Evolutionary conservation across 2,329 filamentous ascomycete species (phyloP).

Genomic region (Mariannaea elegans): DNA sequence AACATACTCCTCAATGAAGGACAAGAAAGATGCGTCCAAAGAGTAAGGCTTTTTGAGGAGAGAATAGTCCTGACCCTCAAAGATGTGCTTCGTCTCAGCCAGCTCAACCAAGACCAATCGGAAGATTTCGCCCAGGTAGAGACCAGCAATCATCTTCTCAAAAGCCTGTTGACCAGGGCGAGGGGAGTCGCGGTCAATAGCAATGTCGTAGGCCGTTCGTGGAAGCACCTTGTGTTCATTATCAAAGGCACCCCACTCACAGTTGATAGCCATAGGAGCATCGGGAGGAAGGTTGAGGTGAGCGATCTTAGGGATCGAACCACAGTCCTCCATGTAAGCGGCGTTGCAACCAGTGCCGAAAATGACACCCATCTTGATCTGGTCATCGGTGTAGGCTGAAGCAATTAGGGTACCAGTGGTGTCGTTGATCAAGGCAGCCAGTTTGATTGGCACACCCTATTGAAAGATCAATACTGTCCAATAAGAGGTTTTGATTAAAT

Average conservation of each 20-base stretch:
- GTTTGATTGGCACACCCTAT: slow-evolving; percentile 87
- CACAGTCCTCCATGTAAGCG: slow-evolving; percentile 95
- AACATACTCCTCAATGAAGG: slow-evolving; percentile 85
- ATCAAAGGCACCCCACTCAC: slow-evolving; percentile 97
- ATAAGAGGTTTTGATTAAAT: not conserved
- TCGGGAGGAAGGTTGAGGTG: slow-evolving; percentile 88
- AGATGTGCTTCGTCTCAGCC: slow-evolving; percentile 83
- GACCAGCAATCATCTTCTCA: slow-evolving; percentile 96
- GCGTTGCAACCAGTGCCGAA: slow-evolving; percentile 99
- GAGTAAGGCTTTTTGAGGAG: slow-evolving; percentile 87
- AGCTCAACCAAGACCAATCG: slow-evolving; percentile 86
- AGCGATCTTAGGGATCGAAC: slow-evolving; percentile 91
- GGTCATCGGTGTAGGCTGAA: slow-evolving; percentile 92
- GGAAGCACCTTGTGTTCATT: slow-evolving; percentile 91
- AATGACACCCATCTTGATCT: slow-evolving; percentile 96
- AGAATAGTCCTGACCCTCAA: slow-evolving; percentile 82
- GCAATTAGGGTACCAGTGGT: slow-evolving; percentile 97
- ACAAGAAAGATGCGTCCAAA: slow-evolving; percentile 92
- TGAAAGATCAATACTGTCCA: slow-evolving; percentile 20
- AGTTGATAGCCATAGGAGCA: slow-evolving; percentile 93
- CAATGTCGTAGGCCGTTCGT: slow-evolving; percentile 83
- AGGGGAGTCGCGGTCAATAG: slow-evolving; percentile 90
- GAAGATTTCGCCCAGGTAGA: slow-evolving; percentile 96
- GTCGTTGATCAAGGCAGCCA: slow-evolving; percentile 95
- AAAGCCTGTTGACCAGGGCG: slow-evolving; percentile 94